These are phyloP conservation scores for Lactarius trivialis DNA, from an alignment of 768 basidiomycete genomes.

Conservation along the genomic window DNA sequence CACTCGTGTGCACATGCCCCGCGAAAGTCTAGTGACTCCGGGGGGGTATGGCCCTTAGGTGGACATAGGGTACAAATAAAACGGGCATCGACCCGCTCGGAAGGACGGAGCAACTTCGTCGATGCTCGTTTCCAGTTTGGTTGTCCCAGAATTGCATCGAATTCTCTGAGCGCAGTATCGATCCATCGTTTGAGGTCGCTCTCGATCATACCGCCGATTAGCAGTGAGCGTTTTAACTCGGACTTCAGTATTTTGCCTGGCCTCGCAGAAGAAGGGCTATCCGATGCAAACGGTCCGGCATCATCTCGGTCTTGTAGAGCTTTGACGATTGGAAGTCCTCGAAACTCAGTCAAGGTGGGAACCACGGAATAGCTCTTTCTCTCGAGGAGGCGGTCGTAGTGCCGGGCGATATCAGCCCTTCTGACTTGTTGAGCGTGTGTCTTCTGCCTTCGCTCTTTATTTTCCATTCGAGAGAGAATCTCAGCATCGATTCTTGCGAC, in stretches of 20 bases:
- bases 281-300: not conserved
- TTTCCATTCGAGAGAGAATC: conserved; percentile 27
- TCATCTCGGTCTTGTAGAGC: conserved; percentile 29
- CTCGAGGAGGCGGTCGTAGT: conserved; percentile 42
- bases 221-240: conserved; percentile 27
- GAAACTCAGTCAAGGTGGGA: conserved; percentile 45
- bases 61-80: conserved; percentile 54
- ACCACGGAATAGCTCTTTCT: conserved; percentile 30
- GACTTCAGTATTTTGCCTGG: not conserved
- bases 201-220: conserved; percentile 34
- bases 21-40: conserved; percentile 48
- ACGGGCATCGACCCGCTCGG: conserved; percentile 50
- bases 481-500: conserved; percentile 27
- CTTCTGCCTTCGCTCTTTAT: conserved; percentile 26
- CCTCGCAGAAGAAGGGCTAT: not conserved
- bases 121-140: conserved; percentile 47
- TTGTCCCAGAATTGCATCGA: conserved; percentile 45
- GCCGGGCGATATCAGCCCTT: conserved; percentile 34
- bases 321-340: conserved; percentile 41
- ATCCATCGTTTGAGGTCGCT: conserved; percentile 47
- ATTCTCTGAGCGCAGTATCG: conserved; percentile 35
- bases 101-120: conserved; percentile 44
- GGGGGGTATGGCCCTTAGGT: conserved; percentile 31
- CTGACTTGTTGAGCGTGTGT: conserved; percentile 27
- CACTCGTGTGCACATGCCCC: conserved; percentile 59